phyloP scores from a whole-genome alignment of 257 asterid genomes.

The Plantago major region DNA sequence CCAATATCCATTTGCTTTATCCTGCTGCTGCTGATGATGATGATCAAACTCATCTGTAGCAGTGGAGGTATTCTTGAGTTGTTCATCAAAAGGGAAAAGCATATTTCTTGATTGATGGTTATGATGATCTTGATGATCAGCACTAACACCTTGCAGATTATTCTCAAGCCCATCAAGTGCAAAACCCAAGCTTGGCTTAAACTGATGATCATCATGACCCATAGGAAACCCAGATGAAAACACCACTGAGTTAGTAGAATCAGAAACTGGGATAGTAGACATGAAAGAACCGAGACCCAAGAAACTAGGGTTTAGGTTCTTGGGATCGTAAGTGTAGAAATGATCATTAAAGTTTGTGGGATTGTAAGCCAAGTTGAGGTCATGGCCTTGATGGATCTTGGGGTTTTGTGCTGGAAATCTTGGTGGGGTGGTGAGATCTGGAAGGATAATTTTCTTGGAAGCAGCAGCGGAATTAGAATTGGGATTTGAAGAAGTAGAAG shows the following conservation, averaged over 20 bases:
- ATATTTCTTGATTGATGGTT: conserved; percentile 23
- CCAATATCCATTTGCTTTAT: conserved; percentile 50
- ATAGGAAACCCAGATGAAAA: conserved; percentile 31
- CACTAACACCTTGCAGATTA: conserved; percentile 20
- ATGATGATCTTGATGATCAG: conserved; percentile 20
- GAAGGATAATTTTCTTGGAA: conserved; percentile 22
- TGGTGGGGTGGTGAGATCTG: conserved; percentile 31
- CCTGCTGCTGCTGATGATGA: conserved; percentile 32
- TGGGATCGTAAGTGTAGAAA: neutral
- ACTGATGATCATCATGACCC: conserved; percentile 24
- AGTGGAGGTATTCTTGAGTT: conserved; percentile 25
- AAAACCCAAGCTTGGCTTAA: conserved; percentile 46
- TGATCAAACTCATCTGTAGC: conserved; percentile 12
- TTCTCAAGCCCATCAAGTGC: conserved; percentile 43
- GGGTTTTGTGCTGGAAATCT: conserved; percentile 43
- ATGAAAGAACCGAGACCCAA: conserved; percentile 30
- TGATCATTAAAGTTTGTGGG: conserved; percentile 23
- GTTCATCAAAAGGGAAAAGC: conserved; percentile 51
- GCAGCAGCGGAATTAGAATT: neutral
- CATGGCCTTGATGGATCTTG: conserved; percentile 41
- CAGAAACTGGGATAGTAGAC: conserved; percentile 26
- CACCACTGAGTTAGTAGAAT: conserved; percentile 19
- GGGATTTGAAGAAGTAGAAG: neutral
- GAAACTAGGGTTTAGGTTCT: conserved; percentile 3
- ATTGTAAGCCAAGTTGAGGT: conserved; percentile 42